Conservation (phyloP, 2,329 filamentous ascomycete species). For the Ceratocystis cacaofunesta region DNA sequence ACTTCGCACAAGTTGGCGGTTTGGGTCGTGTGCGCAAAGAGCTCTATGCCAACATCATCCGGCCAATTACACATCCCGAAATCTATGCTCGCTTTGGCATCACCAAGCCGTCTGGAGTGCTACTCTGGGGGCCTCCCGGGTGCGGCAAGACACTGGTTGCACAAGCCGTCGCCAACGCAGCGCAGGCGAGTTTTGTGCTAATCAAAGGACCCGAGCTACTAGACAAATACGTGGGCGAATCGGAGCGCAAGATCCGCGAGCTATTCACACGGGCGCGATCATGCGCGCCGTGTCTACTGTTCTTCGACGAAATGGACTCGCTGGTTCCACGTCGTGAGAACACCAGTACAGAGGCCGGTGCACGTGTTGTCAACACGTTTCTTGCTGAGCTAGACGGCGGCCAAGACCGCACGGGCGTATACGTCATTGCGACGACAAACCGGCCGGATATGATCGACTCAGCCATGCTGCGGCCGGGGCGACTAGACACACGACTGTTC, state of each 20-base stretch:
- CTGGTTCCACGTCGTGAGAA: slow-evolving; percentile 74
- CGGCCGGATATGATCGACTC: slow-evolving; percentile 91
- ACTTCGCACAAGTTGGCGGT: slow-evolving; percentile 84
- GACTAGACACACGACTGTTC: slow-evolving; percentile 76
- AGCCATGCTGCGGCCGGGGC: slow-evolving; percentile 82
- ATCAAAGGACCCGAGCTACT: slow-evolving; percentile 92
- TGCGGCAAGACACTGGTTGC: slow-evolving; percentile 94
- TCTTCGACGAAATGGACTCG: slow-evolving; percentile 96
- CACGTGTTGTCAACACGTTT: slow-evolving; percentile 85
- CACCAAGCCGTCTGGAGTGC: slow-evolving; percentile 65
- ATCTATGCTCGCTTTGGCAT: slow-evolving; percentile 66
- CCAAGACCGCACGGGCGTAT: slow-evolving; percentile 66
- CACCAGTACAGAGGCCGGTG: slow-evolving; percentile 62
- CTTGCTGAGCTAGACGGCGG: slow-evolving; percentile 89
- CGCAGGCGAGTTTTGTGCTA: slow-evolving; percentile 93
- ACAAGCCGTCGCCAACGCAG: slow-evolving; percentile 90
- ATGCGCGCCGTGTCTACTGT: slow-evolving; percentile 82
- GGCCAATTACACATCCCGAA: slow-evolving; percentile 71
- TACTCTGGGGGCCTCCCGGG: slow-evolving; percentile 92
- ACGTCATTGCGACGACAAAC: slow-evolving; percentile 90
- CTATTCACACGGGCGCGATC: slow-evolving; percentile 79
- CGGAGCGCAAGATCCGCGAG: slow-evolving; percentile 80
- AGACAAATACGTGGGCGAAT: slow-evolving; percentile 96
- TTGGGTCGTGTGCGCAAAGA: slow-evolving; percentile 65
- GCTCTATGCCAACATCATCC: slow-evolving; percentile 72